phyloP scores from a whole-genome alignment of 225 moss, liverwort and hornwort genomes.

The Polytrichum commune region DNA sequence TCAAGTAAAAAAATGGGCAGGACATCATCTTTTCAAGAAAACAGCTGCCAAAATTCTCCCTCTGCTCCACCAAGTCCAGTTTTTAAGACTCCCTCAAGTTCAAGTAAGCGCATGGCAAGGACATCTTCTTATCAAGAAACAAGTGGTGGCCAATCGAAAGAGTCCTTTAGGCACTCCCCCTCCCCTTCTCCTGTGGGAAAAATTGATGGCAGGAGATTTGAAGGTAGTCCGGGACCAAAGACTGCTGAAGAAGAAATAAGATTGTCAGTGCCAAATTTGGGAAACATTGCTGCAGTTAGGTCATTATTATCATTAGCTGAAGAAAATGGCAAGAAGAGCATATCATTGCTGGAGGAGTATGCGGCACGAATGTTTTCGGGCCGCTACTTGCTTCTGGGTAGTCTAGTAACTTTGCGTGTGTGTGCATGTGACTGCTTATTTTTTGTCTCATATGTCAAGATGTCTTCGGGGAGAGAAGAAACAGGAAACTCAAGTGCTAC shows the following conservation, averaged over 20 bases:
- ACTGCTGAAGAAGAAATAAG: slow-evolving; percentile 25
- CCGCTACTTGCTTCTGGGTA: slow-evolving; percentile 77
- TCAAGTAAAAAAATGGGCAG: slow-evolving; percentile 7
- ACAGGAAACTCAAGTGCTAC: slow-evolving; percentile 9
- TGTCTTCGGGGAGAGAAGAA: slow-evolving; percentile 9
- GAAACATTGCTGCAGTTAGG: slow-evolving; percentile 60
- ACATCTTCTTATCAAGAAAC: slow-evolving; percentile 11
- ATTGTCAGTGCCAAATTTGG: slow-evolving; percentile 21
- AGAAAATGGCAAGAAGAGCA: slow-evolving; percentile 65
- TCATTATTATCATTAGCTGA: slow-evolving; percentile 51
- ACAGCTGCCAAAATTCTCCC: too few species aligned
- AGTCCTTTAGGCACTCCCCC: slow-evolving; percentile 29
- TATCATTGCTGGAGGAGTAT: slow-evolving; percentile 16
- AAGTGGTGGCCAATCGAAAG: slow-evolving; percentile 39
- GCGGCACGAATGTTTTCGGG: slow-evolving; percentile 13
- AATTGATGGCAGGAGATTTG: slow-evolving; percentile 27
- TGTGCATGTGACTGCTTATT: slow-evolving; percentile 88
- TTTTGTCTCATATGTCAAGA: slow-evolving; percentile 38
- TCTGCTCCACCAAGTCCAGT: slow-evolving; percentile 40
- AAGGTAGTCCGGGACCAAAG: slow-evolving; percentile 35
- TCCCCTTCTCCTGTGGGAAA: slow-evolving; percentile 50
- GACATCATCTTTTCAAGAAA: not conserved
- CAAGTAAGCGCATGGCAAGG: slow-evolving; percentile 43
- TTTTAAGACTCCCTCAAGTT: slow-evolving; percentile 36
- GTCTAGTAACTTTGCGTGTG: slow-evolving; percentile 63